Evolutionary conservation across 257 asterid species (phyloP).

Genomic region (Solanum gracilifrons): DNA sequence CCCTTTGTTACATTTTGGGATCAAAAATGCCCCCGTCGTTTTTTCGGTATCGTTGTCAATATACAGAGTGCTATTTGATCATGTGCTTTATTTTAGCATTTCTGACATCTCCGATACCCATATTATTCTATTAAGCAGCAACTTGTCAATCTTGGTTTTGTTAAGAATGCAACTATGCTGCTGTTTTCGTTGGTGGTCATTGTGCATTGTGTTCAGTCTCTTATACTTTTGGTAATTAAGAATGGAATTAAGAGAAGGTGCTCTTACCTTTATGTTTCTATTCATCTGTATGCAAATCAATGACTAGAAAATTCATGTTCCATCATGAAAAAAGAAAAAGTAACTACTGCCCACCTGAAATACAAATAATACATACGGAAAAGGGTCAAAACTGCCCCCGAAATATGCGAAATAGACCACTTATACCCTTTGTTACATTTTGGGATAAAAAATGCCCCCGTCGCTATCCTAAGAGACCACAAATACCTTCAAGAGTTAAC

Average conservation of each 20-base stretch:
- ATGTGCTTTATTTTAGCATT: neutral
- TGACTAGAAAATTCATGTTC: neutral
- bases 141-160: neutral
- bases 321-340: neutral
- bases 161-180: neutral
- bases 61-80: neutral
- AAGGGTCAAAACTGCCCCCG: no score
- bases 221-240: neutral
- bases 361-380: neutral
- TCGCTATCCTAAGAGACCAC: no score
- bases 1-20: no score
- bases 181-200: neutral
- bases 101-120: neutral
- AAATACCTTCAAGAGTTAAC: no score
- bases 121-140: neutral
- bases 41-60: neutral
- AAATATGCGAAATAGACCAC: no score
- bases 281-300: neutral
- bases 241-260: neutral
- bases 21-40: no score
- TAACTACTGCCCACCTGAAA: neutral
- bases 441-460: no score
- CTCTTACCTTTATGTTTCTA: neutral
- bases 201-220: neutral
- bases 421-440: no score